Evolutionary conservation across 106 monocot genomes (phyloP), one percentile per base, ranked within the genome.

Genomic region (Dioscorea dumetorum): DNA sequence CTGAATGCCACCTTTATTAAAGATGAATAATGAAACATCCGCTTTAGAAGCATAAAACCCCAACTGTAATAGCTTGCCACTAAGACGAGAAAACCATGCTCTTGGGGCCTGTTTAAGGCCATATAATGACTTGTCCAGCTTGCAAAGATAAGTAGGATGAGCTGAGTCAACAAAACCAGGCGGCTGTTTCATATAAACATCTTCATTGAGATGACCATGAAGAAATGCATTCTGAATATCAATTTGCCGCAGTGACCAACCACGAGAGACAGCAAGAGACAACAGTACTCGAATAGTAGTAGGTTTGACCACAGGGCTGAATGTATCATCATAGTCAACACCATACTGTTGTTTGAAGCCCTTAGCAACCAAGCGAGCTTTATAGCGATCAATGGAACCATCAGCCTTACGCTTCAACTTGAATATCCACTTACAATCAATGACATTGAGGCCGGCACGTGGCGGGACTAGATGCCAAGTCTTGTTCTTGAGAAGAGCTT

Each of bases 281-380:
- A 50, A n/a, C 0, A 67, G 18, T 6, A 60, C 23, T 8, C 18
- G 12, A 4, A 70, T 32, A 4, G 49, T 70, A 12, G 71, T 70
- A 3, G 50, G 12, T 20, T 71, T 77, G 15, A 41, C 48, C 0
- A 71, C 33, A 53, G 52, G 77, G 61, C 28, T 78, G 51, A 73
- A 63, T 13, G 78, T 73, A n/a, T 79, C 56, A 57, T 68, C 73
- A 71, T 68, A 68, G 49, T 79, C 73, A 0, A 79, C 11, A 32
- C 62, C 54, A 54, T 68, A 69, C 58, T 68, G 16, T 20, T 73
- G 52, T 24, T 58, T 41, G 15, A 79, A 79, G 7, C 68, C 67
- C 22, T 19, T 0, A 48, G 63, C 76, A 3, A 76, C 57, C 4
- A 76, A 13, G 0, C 32, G 33, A 16, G 57, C 67, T 12, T 79